phyloP scores from a whole-genome alignment of 108 stramenopile species.

The Nitzschia palea region DNA sequence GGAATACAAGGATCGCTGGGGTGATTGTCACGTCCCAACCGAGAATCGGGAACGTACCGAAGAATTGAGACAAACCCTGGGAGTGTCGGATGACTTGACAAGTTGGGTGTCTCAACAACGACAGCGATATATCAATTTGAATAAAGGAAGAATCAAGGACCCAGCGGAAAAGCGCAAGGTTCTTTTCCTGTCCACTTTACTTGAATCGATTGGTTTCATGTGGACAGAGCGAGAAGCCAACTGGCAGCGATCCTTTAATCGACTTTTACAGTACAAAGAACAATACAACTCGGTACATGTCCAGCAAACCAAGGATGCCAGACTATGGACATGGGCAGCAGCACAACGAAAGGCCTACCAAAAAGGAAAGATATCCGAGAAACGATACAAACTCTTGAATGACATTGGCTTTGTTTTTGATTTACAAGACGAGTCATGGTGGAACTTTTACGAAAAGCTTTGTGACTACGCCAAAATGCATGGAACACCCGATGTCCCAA shows the following conservation, averaged over 20 bases:
- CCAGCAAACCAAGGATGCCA: conserved; percentile 15
- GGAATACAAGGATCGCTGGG: conserved; percentile 30
- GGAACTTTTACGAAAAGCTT: conserved; percentile 32
- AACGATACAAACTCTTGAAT: conserved; percentile 17
- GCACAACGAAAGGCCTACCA: conserved; percentile 36
- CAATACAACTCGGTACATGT: conserved; percentile 8
- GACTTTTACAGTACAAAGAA: conserved; percentile 1
- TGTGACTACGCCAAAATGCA: conserved; percentile 36
- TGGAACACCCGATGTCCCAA: conserved; percentile 55
- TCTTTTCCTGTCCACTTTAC: conserved; percentile 3
- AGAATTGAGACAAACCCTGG: conserved; percentile 11
- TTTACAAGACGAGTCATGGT: conserved; percentile 20
- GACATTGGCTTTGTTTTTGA: conserved; percentile 38
- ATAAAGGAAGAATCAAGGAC: not conserved
- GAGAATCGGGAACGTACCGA: conserved; percentile 9
- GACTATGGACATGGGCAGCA: conserved; percentile 29
- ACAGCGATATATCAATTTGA: conserved; percentile 3
- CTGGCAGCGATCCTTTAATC: conserved; percentile 33
- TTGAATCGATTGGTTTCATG: conserved; percentile 42
- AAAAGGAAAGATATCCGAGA: conserved; percentile 18
- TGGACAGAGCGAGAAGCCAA: conserved; percentile 32
- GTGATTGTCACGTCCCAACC: conserved; percentile 41
- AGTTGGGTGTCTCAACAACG: conserved; percentile 37
- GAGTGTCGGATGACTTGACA: conserved; percentile 19
- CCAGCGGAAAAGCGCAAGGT: conserved; percentile 2